Base-by-base conservation (phyloP, 2,329 filamentous ascomycete genomes). In the Sporothrix pseudoabietina region DNA sequence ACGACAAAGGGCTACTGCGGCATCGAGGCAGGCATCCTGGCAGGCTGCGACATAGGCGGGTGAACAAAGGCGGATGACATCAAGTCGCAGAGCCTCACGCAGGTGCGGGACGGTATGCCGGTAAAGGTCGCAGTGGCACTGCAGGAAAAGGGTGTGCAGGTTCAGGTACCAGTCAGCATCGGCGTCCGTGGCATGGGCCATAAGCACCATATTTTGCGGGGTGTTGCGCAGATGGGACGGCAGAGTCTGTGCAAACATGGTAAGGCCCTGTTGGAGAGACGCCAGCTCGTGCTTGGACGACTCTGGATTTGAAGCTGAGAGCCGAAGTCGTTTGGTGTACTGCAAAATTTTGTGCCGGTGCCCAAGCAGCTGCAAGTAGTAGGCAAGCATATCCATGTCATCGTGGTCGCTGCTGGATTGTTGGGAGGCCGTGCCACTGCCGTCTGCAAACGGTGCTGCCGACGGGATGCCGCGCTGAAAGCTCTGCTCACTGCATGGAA, bases 71-170 rank as follows among this genome's bases (percentile, higher is more conserved):
- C 52, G 4, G 19, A 63, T 35, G 4, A 41, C 30, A 8, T 59
- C 66, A 9, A 63, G 49, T 1, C 10, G 22, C 30, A 73, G 32
- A 19, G 66, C 65, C 55, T 73, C 71, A 19, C 71, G 71, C 26
- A 73, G 39, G n/a, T 57, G 52, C 4, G 71, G 65, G 4, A 73
- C 47, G 8, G 65, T 47, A 41, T 69, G 66, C 1, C 71, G 71
- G 55, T 69, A 65, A 4, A 73, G 65, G 22, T 70, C 71, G 22
- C 54, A 69, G 65, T 63, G 66, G 71, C 71, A 69, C 54, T 69
- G 63, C 52, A 69, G 39, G 8, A 61, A 55, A 4, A 70, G 63
- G 19, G 54, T 70, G 65, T 73, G 71, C 65, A 73, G 54, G 12
- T 39, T 26, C 19, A 73, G 26, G 35, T 52, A 73, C 63, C 71